These are phyloP conservation scores for Metschnikowia bowlesiae DNA, from an alignment of 805 yeast species.

Conservation along the genomic window DNA sequence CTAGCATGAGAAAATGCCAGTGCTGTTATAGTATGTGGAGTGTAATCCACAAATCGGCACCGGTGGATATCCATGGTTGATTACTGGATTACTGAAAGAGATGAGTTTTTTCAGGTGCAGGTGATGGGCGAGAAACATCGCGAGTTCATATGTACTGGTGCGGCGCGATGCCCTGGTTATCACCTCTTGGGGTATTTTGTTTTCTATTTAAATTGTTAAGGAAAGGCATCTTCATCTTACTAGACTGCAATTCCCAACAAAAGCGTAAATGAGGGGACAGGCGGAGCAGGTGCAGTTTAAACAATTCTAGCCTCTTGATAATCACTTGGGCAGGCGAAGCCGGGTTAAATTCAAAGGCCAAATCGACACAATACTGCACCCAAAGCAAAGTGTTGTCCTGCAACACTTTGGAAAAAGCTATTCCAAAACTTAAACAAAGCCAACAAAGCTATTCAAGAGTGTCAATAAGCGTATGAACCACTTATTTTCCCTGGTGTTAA, in stretches of 20 bases:
- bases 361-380: background rate
- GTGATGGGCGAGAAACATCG: constrained; percentile 11
- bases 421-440: constrained; percentile 27
- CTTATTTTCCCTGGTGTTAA: constrained; percentile 40
- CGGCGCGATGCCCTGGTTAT: background rate
- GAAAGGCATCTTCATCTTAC: background rate
- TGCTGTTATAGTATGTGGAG: constrained; percentile 80
- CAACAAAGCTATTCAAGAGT: constrained; percentile 38
- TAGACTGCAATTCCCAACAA: background rate
- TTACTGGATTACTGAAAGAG: constrained; percentile 3
- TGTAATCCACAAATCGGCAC: constrained; percentile 85
- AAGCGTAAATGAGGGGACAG: background rate
- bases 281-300: background rate
- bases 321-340: background rate
- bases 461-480: constrained; percentile 39
- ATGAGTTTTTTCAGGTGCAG: constrained; percentile 15
- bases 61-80: constrained; percentile 71
- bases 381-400: constrained; percentile 6
- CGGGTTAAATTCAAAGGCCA: background rate
- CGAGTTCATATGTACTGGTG: constrained; percentile 3
- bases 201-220: background rate
- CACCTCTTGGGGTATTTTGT: background rate
- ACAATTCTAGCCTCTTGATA: background rate
- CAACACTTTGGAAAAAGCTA: constrained; percentile 4
- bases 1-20: constrained; percentile 63